Percentiles rank a stretch among this genome's conserved stretches.
Conservation (phyloP, 2,329 filamentous ascomycete genomes). For the Zymoseptoria pseudotritici region DNA sequence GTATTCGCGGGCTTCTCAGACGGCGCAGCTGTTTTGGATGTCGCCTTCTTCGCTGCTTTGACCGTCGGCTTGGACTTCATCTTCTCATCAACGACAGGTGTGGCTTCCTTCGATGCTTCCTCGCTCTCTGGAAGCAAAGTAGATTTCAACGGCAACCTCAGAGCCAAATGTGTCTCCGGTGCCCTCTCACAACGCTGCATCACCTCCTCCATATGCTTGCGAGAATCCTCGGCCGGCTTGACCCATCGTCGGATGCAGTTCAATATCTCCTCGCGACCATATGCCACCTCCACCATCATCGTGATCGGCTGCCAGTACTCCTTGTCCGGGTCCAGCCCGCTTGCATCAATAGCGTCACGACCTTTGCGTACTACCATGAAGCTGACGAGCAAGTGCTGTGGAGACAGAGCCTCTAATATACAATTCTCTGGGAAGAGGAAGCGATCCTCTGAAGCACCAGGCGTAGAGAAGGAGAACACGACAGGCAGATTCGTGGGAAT, state of each 20-base stretch:
- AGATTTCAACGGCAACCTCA: constrained; percentile 43
- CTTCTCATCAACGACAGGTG: constrained; percentile 17
- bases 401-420: constrained; percentile 59
- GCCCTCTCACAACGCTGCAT: constrained; percentile 52
- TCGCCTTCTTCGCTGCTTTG: constrained; percentile 17
- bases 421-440: constrained; percentile 74
- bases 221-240: constrained; percentile 46
- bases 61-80: constrained; percentile 8
- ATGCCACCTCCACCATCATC: constrained; percentile 46
- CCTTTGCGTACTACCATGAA: constrained; percentile 72
- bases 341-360: constrained; percentile 43
- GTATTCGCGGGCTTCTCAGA: constrained; percentile 4
- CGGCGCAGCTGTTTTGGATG: constrained; percentile 4
- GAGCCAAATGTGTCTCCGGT: constrained; percentile 48
- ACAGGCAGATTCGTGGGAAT: constrained; percentile 52
- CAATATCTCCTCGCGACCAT: constrained; percentile 45
- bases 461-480: constrained; percentile 45
- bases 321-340: constrained; percentile 37
- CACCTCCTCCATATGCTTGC: constrained; percentile 48
- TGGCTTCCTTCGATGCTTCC: constrained; percentile 21
- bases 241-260: constrained; percentile 51
- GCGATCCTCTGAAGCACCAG: constrained; percentile 60
- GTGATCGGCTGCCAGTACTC: constrained; percentile 75
- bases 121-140: constrained; percentile 12
- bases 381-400: constrained; percentile 57